Evolutionary conservation across 306 rosid species (phyloP), one percentile per base, ranked within the genome.

Genomic region (Cicer judaicum): DNA sequence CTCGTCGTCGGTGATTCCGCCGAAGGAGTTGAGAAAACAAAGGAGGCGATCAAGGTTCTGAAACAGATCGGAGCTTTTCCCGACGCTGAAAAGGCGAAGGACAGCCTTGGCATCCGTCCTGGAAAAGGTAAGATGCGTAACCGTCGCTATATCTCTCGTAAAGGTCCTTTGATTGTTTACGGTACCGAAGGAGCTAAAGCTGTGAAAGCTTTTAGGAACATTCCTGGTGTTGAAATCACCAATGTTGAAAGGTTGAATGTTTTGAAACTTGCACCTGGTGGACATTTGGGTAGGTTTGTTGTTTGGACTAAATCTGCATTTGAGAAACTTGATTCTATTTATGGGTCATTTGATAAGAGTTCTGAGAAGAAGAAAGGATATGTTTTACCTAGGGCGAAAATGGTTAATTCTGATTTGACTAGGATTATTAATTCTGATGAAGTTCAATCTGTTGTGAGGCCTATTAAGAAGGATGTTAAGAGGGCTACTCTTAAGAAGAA

Each of bases 11-110:
- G 88, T 1, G 96, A 89, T 61, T 73, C 92, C 0, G 88, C 89
- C 0, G 93, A 91, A 79, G 80, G 89, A 11, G 88, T 91, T 1
- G 93, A 89, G 73, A 89, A 87, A 64, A 64, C 69, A 1, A 64
- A 64, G 49, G 69, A 64, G 16, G 69, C 69, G 0, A 64, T 64
- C 29, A 40, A 41, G 4, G 69, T 64, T 14, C 15, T 64, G 49
- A 64, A 64, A 13, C 43, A 64, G 86, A 56, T 91, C n/a, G 93
- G 96, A 2, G 96, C 96, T 0, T 82, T 44, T 1, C 84, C 85
- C 0, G 96, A 89, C 7, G 92, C 93, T 0, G 92, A 89, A 70
- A 89, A 91, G 71, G 96, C 96, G 0, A 89, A 91, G 77, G 92
- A 84, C 13, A 91, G 93, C 68, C 93, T 77, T 8, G 72, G 82